Conservation (phyloP, 2,329 filamentous ascomycete genomes). For the Apiospora arundinis region DNA sequence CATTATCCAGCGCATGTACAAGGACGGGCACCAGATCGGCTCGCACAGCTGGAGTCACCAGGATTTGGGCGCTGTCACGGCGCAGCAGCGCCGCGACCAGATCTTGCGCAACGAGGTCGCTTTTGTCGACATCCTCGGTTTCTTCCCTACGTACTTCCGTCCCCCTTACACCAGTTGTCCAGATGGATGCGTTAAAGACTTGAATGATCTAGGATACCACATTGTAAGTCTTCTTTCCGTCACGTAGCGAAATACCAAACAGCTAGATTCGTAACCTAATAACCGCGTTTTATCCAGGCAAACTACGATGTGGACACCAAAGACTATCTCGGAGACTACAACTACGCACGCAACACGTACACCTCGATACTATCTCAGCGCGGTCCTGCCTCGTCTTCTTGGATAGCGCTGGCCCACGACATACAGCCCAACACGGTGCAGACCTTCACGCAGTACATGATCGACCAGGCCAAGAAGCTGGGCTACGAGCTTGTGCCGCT, state of each 20-base stretch:
- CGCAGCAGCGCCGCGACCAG: slow-evolving; percentile 43
- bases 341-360: slow-evolving; percentile 21
- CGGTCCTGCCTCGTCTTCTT: slow-evolving; percentile 28
- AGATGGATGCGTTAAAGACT: slow-evolving; percentile 19
- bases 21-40: slow-evolving; percentile 53
- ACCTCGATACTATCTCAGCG: background rate
- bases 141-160: slow-evolving; percentile 50
- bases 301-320: slow-evolving; percentile 24
- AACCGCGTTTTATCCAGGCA: background rate
- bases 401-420: slow-evolving; percentile 37
- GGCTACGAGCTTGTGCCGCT: slow-evolving; percentile 32
- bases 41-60: slow-evolving; percentile 56
- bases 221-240: slow-evolving; percentile 2
- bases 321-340: slow-evolving; percentile 31
- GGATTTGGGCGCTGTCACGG: slow-evolving; percentile 45
- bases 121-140: slow-evolving; percentile 49
- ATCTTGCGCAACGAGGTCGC: slow-evolving; percentile 55
- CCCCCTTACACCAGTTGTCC: slow-evolving; percentile 24
- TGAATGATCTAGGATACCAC: slow-evolving; percentile 23
- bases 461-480: slow-evolving; percentile 24
- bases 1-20: slow-evolving; percentile 50
- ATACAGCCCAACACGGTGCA: slow-evolving; percentile 30
- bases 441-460: slow-evolving; percentile 31
- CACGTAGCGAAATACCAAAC: background rate
- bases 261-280: background rate